These are phyloP conservation scores for Pleurotus eryngii DNA, from an alignment of 768 basidiomycete species.

Conservation along the genomic window DNA sequence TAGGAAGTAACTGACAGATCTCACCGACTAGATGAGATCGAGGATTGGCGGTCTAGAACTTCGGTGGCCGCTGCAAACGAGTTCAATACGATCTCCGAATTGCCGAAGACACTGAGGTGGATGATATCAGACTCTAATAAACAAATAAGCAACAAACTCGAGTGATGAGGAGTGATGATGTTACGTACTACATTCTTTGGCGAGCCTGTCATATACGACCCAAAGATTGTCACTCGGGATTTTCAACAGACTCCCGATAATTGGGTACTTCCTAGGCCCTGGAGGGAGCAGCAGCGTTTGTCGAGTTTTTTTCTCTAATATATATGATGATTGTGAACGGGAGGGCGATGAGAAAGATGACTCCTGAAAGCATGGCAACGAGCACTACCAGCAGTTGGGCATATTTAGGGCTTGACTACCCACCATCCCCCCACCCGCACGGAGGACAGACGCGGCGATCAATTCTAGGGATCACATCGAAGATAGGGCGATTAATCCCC, in stretches of 20 bases:
- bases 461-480: no score
- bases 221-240: slow-evolving; percentile 16
- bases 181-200: slow-evolving; percentile 15
- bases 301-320: not conserved
- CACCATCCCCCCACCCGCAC: no score
- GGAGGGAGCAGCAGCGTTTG: slow-evolving; percentile 18
- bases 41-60: slow-evolving; percentile 37
- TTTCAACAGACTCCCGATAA: slow-evolving; percentile 23
- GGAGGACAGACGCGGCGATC: no score
- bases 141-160: not conserved
- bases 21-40: slow-evolving; percentile 33
- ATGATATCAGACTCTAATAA: slow-evolving; percentile 28
- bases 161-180: not conserved
- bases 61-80: slow-evolving; percentile 31
- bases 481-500: no score
- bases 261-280: slow-evolving; percentile 19
- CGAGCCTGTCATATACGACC: slow-evolving; percentile 18
- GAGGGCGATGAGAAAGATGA: no score
- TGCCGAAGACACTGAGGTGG: slow-evolving; percentile 25
- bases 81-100: slow-evolving; percentile 33
- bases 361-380: no score
- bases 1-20: no score
- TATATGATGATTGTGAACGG: no score
- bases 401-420: no score
- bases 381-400: no score